phyloP scores from a whole-genome alignment of 1,284 basidiomycete genomes.

The Trametes sp. region DNA sequence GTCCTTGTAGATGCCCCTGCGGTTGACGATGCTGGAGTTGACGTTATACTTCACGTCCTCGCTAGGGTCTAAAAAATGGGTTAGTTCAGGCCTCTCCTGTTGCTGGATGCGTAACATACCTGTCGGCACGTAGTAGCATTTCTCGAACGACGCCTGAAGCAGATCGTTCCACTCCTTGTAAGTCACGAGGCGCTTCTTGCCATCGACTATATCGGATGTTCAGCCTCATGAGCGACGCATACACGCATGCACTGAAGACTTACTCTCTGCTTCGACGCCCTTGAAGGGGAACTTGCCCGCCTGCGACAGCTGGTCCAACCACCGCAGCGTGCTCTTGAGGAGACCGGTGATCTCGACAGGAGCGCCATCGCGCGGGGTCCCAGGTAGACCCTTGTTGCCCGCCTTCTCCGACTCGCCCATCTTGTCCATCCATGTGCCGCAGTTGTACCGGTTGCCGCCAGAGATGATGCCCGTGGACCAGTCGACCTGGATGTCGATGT shows the following conservation, averaged over 20 bases:
- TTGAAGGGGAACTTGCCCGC: conserved; percentile 87
- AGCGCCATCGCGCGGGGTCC: conserved; percentile 94
- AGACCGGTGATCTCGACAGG: conserved; percentile 96
- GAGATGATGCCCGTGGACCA: conserved; percentile 93
- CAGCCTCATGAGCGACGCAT: background rate
- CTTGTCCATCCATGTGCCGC: conserved; percentile 98
- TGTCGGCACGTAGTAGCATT: conserved; percentile 88
- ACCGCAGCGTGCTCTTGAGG: conserved; percentile 91
- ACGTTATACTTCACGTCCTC: conserved; percentile 81
- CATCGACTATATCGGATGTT: conserved; percentile 63
- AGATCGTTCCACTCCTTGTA: conserved; percentile 92
- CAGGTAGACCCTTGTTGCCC: conserved; percentile 93
- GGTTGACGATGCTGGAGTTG: conserved; percentile 79
- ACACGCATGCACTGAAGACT: conserved; percentile 43
- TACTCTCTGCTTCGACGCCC: conserved; percentile 84
- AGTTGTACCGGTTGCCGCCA: conserved; percentile 88
- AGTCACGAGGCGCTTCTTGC: conserved; percentile 76
- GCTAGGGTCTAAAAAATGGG: conserved; percentile 57
- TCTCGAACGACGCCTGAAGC: conserved; percentile 89
- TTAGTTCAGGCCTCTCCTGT: no score
- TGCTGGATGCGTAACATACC: conserved; percentile 51
- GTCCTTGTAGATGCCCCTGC: conserved; percentile 98
- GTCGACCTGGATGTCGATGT: conserved; percentile 93
- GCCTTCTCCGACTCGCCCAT: conserved; percentile 93
- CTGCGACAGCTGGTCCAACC: conserved; percentile 77